A percentile compares a stretch with the other conserved stretches of the same genome.
These are phyloP conservation scores for Coemansia furcata DNA, from an alignment of 192 early-diverging fungal species.

Conservation along the genomic window DNA sequence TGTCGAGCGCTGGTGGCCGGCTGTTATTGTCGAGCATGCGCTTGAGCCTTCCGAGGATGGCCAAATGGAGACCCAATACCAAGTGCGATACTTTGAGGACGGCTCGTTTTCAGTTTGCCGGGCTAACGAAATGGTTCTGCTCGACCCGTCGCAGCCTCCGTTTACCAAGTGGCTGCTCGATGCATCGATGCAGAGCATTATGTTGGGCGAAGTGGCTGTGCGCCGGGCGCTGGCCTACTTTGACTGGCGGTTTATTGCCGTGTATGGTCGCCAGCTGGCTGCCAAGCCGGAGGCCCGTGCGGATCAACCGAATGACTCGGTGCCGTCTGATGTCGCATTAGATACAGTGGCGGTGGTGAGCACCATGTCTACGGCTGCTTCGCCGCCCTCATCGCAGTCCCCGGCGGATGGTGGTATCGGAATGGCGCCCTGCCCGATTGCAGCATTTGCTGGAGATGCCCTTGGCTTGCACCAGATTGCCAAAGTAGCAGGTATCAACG, in stretches of 20 bases:
- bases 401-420: neutral
- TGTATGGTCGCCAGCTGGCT: neutral
- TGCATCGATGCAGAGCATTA: neutral
- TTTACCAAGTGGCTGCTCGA: constrained; percentile 8
- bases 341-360: neutral
- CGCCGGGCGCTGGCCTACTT: constrained; percentile 47
- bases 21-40: constrained; percentile 27
- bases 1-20: constrained; percentile 42
- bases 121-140: constrained; percentile 29
- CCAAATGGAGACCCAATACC: neutral
- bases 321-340: neutral
- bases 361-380: neutral
- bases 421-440: neutral
- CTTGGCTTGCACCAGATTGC: neutral
- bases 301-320: neutral
- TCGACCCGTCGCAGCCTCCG: constrained; percentile 11
- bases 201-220: constrained; percentile 19
- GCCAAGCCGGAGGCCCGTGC: neutral
- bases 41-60: neutral
- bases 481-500: constrained; percentile 27
- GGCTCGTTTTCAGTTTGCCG: constrained; percentile 34
- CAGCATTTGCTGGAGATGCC: neutral
- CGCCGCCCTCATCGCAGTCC: neutral
- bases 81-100: constrained; percentile 51
- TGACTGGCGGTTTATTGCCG: constrained; percentile 39